phyloP scores from a whole-genome alignment of 306 rosid genomes.

The Vigna mungo region DNA sequence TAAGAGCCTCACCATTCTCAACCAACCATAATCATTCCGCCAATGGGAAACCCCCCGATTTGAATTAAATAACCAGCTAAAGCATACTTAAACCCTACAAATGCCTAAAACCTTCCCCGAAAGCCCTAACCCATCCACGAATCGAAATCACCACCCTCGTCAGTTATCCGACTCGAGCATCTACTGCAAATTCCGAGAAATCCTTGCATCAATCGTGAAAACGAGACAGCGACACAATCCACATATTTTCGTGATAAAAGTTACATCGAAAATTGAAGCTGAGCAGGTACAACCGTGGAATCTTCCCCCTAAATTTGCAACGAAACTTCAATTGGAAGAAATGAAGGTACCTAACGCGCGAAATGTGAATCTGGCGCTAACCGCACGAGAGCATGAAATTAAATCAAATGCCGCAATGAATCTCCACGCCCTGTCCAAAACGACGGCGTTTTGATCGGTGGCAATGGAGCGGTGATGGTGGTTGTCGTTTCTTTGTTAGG shows the following conservation, averaged over 20 bases:
- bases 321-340: constrained; percentile 41
- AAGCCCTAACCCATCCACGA: constrained; percentile 51
- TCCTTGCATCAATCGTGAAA: constrained; percentile 34
- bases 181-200: constrained; percentile 39
- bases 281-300: constrained; percentile 30
- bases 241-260: constrained; percentile 8
- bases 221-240: constrained; percentile 12
- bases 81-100: constrained; percentile 51
- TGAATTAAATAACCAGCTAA: constrained; percentile 41
- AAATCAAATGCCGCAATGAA: constrained; percentile 48
- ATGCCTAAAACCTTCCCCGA: constrained; percentile 51
- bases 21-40: constrained; percentile 60
- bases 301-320: constrained; percentile 29
- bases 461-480: constrained; percentile 44
- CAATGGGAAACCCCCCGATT: constrained; percentile 29
- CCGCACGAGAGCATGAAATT: constrained; percentile 4
- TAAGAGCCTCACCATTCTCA: constrained; percentile 85
- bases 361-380: constrained; percentile 40
- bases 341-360: constrained; percentile 26
- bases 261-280: constrained; percentile 21
- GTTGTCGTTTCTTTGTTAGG: constrained; percentile 38
- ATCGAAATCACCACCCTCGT: constrained; percentile 35
- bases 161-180: constrained; percentile 40
- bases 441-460: constrained; percentile 54
- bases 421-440: constrained; percentile 37